Conservation (phyloP, 345 rosid genomes). For the Salix udensis region DNA sequence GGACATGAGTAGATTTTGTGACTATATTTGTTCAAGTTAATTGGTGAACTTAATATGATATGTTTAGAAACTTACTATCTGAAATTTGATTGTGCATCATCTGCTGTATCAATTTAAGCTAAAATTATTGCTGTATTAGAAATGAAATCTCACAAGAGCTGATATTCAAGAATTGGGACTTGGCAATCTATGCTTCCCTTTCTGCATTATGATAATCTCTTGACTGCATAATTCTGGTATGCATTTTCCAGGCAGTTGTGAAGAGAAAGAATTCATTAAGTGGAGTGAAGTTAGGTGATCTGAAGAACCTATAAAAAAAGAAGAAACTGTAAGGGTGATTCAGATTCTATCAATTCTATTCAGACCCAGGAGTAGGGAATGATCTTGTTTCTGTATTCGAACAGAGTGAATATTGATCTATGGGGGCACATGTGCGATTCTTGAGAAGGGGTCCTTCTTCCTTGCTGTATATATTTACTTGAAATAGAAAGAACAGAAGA, state of each 20-base stretch:
- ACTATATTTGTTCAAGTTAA: neutral
- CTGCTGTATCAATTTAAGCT: neutral
- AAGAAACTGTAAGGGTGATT: neutral
- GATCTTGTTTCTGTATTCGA: neutral
- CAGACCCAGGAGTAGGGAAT: neutral
- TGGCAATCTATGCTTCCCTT: neutral
- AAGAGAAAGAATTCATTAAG: slow-evolving; percentile 38
- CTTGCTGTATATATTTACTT: too few relatives aligned
- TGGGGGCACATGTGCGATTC: neutral
- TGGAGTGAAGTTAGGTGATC: slow-evolving; percentile 37
- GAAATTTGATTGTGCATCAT: neutral
- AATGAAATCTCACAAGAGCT: neutral
- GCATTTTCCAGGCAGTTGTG: slow-evolving; percentile 33
- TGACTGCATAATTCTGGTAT: neutral
- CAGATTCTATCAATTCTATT: neutral
- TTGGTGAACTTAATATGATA: neutral
- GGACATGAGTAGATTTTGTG: neutral
- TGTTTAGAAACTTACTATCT: neutral
- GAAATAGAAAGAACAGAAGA: too few relatives aligned
- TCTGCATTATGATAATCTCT: neutral
- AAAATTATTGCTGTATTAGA: neutral
- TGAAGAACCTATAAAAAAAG: slow-evolving; percentile 23
- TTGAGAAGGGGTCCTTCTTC: too few relatives aligned
- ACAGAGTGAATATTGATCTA: neutral
- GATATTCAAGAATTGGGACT: neutral